These are phyloP conservation scores for Zangia roseola DNA, from an alignment of 768 basidiomycete genomes.

Conservation along the genomic window DNA sequence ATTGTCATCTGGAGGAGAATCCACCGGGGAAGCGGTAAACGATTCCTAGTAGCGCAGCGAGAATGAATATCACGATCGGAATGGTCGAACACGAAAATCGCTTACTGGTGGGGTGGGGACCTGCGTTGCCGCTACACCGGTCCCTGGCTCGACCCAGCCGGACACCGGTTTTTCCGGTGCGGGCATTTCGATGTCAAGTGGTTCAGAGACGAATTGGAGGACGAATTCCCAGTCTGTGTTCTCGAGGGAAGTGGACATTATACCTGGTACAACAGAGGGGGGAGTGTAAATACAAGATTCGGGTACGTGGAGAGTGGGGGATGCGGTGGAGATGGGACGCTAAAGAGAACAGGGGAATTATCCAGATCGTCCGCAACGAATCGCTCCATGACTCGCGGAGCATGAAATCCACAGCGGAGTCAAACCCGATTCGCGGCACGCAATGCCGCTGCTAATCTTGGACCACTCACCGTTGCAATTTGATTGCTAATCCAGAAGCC, in stretches of 20 bases:
- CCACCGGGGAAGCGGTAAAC: slow-evolving; percentile 31
- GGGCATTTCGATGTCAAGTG: slow-evolving; percentile 35
- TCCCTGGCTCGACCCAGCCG: slow-evolving; percentile 20
- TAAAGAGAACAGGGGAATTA: slow-evolving; percentile 19
- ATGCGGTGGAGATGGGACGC: neutral
- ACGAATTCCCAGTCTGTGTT: slow-evolving; percentile 60
- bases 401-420: slow-evolving; percentile 19
- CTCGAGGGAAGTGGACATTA: slow-evolving; percentile 38
- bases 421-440: slow-evolving; percentile 5
- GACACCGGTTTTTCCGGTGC: slow-evolving; percentile 37
- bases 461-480: neutral
- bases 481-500: no score
- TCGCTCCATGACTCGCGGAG: slow-evolving; percentile 9
- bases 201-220: slow-evolving; percentile 55
- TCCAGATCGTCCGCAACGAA: neutral
- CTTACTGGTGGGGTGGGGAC: slow-evolving; percentile 68
- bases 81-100: neutral
- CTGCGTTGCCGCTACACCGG: slow-evolving; percentile 31
- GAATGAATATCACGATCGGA: slow-evolving; percentile 5
- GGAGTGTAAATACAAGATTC: neutral
- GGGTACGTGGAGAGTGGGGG: neutral
- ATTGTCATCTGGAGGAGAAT: slow-evolving; percentile 39
- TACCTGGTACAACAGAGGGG: neutral
- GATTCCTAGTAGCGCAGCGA: slow-evolving; percentile 30
- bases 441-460: slow-evolving; percentile 7